These are phyloP conservation scores for Camelina sativa DNA, from an alignment of 345 rosid species.

Conservation along the genomic window DNA sequence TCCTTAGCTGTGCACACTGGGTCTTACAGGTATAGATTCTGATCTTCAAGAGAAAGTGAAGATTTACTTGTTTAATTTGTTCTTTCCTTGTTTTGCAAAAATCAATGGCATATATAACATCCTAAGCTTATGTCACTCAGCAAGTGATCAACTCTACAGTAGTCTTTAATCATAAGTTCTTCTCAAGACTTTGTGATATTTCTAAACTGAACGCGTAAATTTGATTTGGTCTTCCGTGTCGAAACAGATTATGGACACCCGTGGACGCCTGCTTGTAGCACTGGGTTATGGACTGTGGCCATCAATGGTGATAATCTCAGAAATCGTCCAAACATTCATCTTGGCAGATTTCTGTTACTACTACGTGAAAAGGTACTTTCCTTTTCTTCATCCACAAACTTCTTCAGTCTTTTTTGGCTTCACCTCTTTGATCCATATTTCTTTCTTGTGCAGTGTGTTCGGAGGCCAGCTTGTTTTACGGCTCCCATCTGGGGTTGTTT, in stretches of 20 bases:
- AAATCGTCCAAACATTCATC: conserved; percentile 91
- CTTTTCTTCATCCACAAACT: neutral
- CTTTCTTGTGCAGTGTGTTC: conserved; percentile 52
- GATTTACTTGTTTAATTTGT: neutral
- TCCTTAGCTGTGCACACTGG: conserved; percentile 98
- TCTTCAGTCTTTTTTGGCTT: neutral
- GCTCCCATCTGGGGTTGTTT: conserved; percentile 83
- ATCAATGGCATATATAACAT: neutral
- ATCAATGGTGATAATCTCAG: conserved; percentile 87
- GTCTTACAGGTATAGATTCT: conserved; percentile 53
- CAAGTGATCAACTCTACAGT: neutral
- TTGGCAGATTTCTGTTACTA: conserved; percentile 95
- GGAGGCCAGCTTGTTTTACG: conserved; percentile 83
- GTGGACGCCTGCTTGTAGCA: conserved; percentile 84
- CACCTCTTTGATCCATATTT: neutral
- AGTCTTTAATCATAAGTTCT: neutral
- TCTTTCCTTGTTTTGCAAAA: neutral
- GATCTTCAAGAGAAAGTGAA: conserved; percentile 43
- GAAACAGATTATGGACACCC: conserved; percentile 77
- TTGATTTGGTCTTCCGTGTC: neutral
- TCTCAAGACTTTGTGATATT: neutral
- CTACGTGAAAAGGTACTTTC: conserved; percentile 70
- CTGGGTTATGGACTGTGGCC: conserved; percentile 95
- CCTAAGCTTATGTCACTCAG: neutral
- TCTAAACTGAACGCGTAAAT: neutral